Base-by-base conservation (phyloP, 768 basidiomycete genomes). In the Phylloporus sp. region DNA sequence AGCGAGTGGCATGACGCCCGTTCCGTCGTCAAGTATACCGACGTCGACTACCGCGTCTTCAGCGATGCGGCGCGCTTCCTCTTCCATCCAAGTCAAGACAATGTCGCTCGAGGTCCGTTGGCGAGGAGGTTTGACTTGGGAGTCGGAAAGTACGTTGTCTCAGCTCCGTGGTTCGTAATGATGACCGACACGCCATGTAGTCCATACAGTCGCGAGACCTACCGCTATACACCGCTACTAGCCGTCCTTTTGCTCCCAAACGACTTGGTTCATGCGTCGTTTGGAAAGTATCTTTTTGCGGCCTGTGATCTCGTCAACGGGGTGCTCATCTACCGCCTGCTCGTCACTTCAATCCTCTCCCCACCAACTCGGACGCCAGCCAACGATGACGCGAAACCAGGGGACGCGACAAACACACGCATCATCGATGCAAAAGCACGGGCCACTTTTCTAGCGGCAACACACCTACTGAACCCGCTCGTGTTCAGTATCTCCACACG, bases 401-500 rank as follows among this genome's bases (percentile, higher is more conserved):
- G 9, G n/a, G 35, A 50, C 14, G 6, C 29, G 11, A 36, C 40
- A 8, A 23, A 24, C 4, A 38, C 17, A 2, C 9, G 14, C 38
- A 42, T 9, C 10, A 21, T 21, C 14, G 31, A 48, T n/a, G 26
- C 27, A 28, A 46, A 45, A 7, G 23, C 44, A 27, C 58, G 67
- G 50, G 82, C 86, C 6, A 74, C 77, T 2, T 54, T 82, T n/a
- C 81, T 81, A 54, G 78, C 79, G 28, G 70, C 79, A 0, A 58
- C 86, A 3, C 90, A 97, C 71, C 82, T 98, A 3, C 75, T 98
- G 48, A 97, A 94, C 68, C 96, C 96, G 0, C 78, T 99, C 56
- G 86, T 95, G 3, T 88, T 96, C 65, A 86, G 92, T 53, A 97
- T 99, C 57, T 96, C 94, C 7, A 98, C 96, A 0, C 84, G 96